Percentiles rank a stretch among this genome's conserved stretches.
Conservation (phyloP, 495 filamentous ascomycete genomes). For the Cryomyces minteri region DNA sequence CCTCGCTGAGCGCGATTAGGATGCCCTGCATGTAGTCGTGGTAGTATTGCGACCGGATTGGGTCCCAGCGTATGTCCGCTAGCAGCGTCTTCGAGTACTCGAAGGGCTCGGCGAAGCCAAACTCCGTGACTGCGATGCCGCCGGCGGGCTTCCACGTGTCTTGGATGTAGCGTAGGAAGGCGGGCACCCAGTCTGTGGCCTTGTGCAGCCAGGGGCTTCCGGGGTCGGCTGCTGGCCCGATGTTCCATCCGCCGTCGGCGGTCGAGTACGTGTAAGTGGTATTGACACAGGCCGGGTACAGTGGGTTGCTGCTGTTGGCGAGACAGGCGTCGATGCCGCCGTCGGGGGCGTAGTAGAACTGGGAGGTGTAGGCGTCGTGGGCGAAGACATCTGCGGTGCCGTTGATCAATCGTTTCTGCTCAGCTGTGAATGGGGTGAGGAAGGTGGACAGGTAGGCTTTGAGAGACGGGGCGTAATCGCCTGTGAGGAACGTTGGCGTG, state of each 20-base stretch:
- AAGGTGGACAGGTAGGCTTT: constrained; percentile 13
- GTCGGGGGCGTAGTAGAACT: constrained; percentile 16
- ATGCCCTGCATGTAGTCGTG: constrained; percentile 14
- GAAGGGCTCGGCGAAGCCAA: constrained; percentile 16
- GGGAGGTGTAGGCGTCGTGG: constrained; percentile 17
- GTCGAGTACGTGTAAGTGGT: constrained; percentile 13
- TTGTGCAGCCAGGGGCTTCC: constrained; percentile 14
- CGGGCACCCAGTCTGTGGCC: constrained; percentile 16
- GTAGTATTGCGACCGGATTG: constrained; percentile 14
- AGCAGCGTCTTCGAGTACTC: constrained; percentile 10
- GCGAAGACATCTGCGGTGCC: constrained; percentile 16
- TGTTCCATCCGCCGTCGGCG: constrained; percentile 13
- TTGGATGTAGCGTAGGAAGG: constrained; percentile 16
- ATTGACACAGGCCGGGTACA: constrained; percentile 14
- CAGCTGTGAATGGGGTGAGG: constrained; percentile 11
- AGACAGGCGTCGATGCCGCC: constrained; percentile 12
- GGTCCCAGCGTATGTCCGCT: constrained; percentile 14
- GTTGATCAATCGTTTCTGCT: constrained; percentile 12
- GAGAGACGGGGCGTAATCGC: constrained; percentile 13
- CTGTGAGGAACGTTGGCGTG: constrained; percentile 14
- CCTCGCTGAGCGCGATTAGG: constrained; percentile 16
- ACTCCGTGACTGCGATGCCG: constrained; percentile 13
- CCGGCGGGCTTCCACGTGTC: constrained; percentile 15
- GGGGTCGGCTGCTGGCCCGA: constrained; percentile 14
- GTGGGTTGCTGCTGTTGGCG: constrained; percentile 7